Evolutionary conservation across 2,329 filamentous ascomycete genomes (phyloP), one percentile per base, ranked within the genome.

Genomic region (Aspergillus sp.): DNA sequence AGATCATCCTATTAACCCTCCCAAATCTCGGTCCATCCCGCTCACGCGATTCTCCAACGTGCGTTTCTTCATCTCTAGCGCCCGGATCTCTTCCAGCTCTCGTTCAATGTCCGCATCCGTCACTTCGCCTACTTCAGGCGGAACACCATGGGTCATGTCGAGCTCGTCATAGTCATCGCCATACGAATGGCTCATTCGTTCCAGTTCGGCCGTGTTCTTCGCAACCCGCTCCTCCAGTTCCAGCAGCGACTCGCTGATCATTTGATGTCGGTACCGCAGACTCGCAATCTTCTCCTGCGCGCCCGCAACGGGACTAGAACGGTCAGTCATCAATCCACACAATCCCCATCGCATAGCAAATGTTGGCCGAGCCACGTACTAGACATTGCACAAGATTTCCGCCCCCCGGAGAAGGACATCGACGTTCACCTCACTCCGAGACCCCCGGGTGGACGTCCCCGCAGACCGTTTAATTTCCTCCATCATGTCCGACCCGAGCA

Each of bases 301-400:
- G 4, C 91, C 92, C 0, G 88, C 82, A 23, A 96, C 81, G 31
- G 90, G 88, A 67, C 82, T 84, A 49, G 20, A 47, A 45, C 58
- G 61, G 55, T 65, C 55, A 50, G 49, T 11, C 34, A 44, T n/a
- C 36, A 6, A 32, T 32, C 29, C 14, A 38, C 14, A n/a, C 11
- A 38, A 17, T 17, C 5, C 3, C 7, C 6, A 36, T 36, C 34
- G 5, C n/a, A n/a, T 4, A 23, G n/a, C n/a, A 42, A 44, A 23
- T 19, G 48, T 16, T 20, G 6, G 7, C 29, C 41, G 4, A 17
- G 13, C 38, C 9, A 73, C 81, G 56, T 71, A 85, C 82, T 97
- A 97, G 23, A 97, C 92, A 42, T 82, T 82, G 62, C 91, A 92
- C 25, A 97, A 81, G 77, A 91, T 96, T 77, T 97, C 91, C 0